A percentile compares a stretch with the other conserved stretches of the same genome.
These are phyloP conservation scores for Venturia effusa DNA, from an alignment of 2,329 filamentous ascomycete species.

Conservation along the genomic window DNA sequence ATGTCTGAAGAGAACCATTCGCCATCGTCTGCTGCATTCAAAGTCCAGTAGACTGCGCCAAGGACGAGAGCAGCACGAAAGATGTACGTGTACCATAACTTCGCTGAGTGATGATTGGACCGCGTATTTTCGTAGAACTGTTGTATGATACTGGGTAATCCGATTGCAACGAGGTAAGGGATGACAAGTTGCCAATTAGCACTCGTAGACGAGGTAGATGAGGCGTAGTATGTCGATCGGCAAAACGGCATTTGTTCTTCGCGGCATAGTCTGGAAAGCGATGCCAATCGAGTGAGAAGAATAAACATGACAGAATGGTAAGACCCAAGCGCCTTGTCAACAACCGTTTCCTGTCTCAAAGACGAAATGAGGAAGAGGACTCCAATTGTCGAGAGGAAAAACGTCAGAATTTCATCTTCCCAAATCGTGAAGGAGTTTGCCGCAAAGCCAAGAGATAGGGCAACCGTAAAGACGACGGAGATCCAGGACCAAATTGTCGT, in stretches of 20 bases:
- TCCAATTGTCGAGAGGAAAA: conserved; percentile 84
- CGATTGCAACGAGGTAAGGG: conserved; percentile 60
- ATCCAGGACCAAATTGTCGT: conserved; percentile 83
- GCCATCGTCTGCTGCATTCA: conserved; percentile 80
- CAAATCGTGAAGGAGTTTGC: conserved; percentile 98
- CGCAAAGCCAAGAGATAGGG: conserved; percentile 86
- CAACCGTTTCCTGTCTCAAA: conserved; percentile 55
- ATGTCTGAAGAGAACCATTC: conserved; percentile 59
- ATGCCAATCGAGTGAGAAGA: conserved; percentile 65
- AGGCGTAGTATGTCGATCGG: conserved; percentile 90
- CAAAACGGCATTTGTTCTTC: conserved; percentile 99
- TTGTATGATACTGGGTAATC: conserved; percentile 64
- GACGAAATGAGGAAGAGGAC: conserved; percentile 63
- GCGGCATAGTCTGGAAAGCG: conserved; percentile 82
- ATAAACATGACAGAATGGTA: conserved; percentile 82
- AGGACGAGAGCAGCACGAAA: conserved; percentile 68
- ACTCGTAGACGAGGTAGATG: conserved; percentile 81
- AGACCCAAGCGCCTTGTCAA: conserved; percentile 63
- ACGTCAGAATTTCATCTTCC: conserved; percentile 90
- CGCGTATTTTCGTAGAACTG: conserved; percentile 72
- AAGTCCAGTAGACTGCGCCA: conserved; percentile 71
- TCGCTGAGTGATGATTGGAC: conserved; percentile 79
- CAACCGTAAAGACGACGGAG: conserved; percentile 67
- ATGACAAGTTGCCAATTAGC: conserved; percentile 80
- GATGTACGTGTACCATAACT: conserved; percentile 70